Conservation (phyloP, 176 grass and related monocot species). For the Lolium perenne region DNA sequence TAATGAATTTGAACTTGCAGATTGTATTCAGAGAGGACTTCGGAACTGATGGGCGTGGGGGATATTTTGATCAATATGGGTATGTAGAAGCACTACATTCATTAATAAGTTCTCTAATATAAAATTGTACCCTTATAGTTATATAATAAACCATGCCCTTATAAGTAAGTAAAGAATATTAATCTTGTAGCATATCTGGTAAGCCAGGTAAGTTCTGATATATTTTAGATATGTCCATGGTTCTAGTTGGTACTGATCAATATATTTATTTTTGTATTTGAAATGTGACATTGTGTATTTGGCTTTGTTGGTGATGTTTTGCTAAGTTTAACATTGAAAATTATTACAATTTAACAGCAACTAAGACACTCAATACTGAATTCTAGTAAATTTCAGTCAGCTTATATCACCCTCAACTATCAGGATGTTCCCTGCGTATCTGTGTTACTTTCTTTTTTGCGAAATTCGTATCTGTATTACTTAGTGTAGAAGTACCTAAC, state of each 20-base stretch:
- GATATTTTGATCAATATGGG: slow-evolving; percentile 99
- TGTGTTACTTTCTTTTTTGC: neutral
- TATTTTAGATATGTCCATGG: neutral
- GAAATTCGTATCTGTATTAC: neutral
- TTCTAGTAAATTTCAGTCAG: slow-evolving; percentile 6
- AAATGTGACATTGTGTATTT: neutral
- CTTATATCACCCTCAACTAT: neutral
- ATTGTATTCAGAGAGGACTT: slow-evolving; percentile 99
- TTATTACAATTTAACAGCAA: slow-evolving; percentile 5
- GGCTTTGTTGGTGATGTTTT: neutral
- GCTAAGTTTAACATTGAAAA: neutral
- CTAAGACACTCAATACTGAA: slow-evolving; percentile 26
- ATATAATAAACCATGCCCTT: slow-evolving; percentile 28
- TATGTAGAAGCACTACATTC: slow-evolving; percentile 48
- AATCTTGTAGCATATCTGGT: neutral
- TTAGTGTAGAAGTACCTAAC: slow-evolving; percentile 39
- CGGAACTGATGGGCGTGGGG: slow-evolving; percentile 94
- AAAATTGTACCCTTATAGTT: slow-evolving; percentile 21
- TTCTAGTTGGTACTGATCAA: slow-evolving; percentile 9
- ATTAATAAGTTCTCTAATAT: slow-evolving; percentile 29
- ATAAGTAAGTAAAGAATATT: slow-evolving; percentile 15
- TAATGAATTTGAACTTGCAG: slow-evolving; percentile 57
- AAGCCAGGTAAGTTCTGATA: slow-evolving; percentile 6
- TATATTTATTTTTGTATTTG: slow-evolving; percentile 22
- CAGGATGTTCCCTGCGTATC: neutral